A percentile compares a stretch with the other conserved stretches of the same genome.
Conservation (phyloP, 495 filamentous ascomycete species). For the Pseudevernia furfuracea region DNA sequence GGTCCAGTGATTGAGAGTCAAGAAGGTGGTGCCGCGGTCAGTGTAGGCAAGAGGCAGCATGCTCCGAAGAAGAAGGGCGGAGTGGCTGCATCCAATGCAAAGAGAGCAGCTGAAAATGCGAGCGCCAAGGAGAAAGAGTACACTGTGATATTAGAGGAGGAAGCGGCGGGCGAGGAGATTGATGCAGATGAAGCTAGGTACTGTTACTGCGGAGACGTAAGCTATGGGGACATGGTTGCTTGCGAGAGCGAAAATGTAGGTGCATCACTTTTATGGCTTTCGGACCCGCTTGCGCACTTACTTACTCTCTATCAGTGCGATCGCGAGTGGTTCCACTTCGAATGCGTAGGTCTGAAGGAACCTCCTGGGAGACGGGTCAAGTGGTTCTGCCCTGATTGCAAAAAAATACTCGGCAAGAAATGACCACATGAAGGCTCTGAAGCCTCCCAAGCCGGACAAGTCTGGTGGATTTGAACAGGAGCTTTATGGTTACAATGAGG, state of each 20-base stretch:
- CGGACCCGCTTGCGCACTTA: constrained; percentile 17
- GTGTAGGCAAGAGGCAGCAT: constrained; percentile 70
- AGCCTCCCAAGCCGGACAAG: neutral
- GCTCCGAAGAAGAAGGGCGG: constrained; percentile 55
- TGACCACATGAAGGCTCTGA: neutral
- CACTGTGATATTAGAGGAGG: constrained; percentile 45
- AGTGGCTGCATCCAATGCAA: constrained; percentile 25
- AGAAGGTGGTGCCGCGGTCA: constrained; percentile 65
- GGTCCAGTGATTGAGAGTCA: constrained; percentile 62
- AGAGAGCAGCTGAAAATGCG: constrained; percentile 31
- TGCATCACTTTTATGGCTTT: constrained; percentile 24
- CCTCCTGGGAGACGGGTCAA: constrained; percentile 70
- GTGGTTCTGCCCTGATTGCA: constrained; percentile 93
- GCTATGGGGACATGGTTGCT: constrained; percentile 89
- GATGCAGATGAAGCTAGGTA: constrained; percentile 84
- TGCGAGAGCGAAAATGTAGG: constrained; percentile 88
- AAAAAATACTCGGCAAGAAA: constrained; percentile 45
- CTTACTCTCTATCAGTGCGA: constrained; percentile 24
- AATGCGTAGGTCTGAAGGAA: constrained; percentile 72
- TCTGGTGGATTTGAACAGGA: neutral
- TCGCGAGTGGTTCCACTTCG: constrained; percentile 71
- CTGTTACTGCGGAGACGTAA: constrained; percentile 86
- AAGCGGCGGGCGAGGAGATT: constrained; percentile 66
- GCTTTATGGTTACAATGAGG: neutral
- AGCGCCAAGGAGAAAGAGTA: constrained; percentile 34